Base-by-base conservation (phyloP, 805 yeast species). In the Teunomyces gatunensis region DNA sequence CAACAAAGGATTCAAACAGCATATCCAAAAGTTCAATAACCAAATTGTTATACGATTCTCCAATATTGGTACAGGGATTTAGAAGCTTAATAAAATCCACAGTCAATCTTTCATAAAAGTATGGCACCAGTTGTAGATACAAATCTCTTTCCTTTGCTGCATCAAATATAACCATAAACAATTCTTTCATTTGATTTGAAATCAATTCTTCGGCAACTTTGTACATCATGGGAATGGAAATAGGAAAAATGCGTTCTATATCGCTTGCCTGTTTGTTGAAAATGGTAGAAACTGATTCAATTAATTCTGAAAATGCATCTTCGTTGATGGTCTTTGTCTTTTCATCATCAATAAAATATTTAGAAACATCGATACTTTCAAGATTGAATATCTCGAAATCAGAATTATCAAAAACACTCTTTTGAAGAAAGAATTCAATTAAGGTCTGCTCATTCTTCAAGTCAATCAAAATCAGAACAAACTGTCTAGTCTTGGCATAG, bases 201-300 rank as follows among this genome's bases (percentile, higher is more conserved):
- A 73, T 64, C 33, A 79, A 62, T 40, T 73, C 77, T 52, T 79
- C 83, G 41, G 77, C 62, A 3, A 79, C 69, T 46, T 74, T 71
- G 53, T 67, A 67, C 73, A 73, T 71, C 67, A 77, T 76, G 0
- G 80, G 80, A 6, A 69, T 65, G 3, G 68, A 49, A 13, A 53
- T 61, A 2, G 80, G 79, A 52, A 80, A 79, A 2, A 77, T 68
- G 9, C 53, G 48, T 49, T 77, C 80, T 15, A 78, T 69, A 1
- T 67, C 63, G 6, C 50, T 45, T 6, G 75, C 59, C 41, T 74
- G 70, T 12, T 65, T 57, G 50, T 74, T 67, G 56, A 80, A 68
- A 2, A 61, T 54, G 1, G 54, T 50, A 0, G 74, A 71, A 7
- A 77, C 46, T 7, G 64, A 65, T 0, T 34, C 42, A 25, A 63